A percentile compares a stretch with the other conserved stretches of the same genome.
Evolutionary conservation across 1,284 basidiomycete species (phyloP).

Genomic region (Ustilago shanxiensis): DNA sequence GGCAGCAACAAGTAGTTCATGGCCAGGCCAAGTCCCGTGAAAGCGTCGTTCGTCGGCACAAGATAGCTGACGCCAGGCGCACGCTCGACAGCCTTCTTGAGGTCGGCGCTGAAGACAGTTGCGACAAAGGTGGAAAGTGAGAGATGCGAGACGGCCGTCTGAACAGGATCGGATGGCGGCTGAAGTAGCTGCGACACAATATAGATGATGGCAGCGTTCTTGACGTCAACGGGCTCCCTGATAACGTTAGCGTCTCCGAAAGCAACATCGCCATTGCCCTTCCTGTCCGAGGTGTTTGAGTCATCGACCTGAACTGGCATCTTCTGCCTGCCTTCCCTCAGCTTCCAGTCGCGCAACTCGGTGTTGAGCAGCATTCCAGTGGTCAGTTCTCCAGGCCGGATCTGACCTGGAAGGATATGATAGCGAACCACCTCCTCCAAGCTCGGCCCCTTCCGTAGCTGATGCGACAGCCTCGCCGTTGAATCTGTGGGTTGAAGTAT

Average conservation of each 20-base stretch:
- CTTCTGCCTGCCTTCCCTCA: slow-evolving; percentile 71
- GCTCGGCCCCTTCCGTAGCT: slow-evolving; percentile 29
- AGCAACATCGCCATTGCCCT: slow-evolving; percentile 73
- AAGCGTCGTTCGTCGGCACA: slow-evolving; percentile 88
- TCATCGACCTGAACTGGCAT: slow-evolving; percentile 63
- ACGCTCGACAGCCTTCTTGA: slow-evolving; percentile 53
- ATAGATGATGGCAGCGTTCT: slow-evolving; percentile 84
- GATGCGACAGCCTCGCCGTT: background rate
- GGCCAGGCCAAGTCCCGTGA: slow-evolving; percentile 86
- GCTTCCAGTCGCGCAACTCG: slow-evolving; percentile 57
- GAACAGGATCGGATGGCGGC: slow-evolving; percentile 84
- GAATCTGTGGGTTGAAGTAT: background rate
- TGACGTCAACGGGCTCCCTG: slow-evolving; percentile 80
- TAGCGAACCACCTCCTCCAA: slow-evolving; percentile 60
- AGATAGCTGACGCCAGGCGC: slow-evolving; percentile 83
- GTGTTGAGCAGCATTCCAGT: slow-evolving; percentile 59
- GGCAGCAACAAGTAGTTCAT: slow-evolving; percentile 83
- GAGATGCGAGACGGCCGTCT: slow-evolving; percentile 84
- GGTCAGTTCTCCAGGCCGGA: slow-evolving; percentile 39
- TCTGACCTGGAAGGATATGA: slow-evolving; percentile 61
- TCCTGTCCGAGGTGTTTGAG: slow-evolving; percentile 63
- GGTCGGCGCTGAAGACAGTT: slow-evolving; percentile 71
- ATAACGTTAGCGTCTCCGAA: slow-evolving; percentile 88
- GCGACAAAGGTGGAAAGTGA: slow-evolving; percentile 91
- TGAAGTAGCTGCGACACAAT: slow-evolving; percentile 85